phyloP scores from a whole-genome alignment of 1,284 basidiomycete species.

The Leccinum solheimii region DNA sequence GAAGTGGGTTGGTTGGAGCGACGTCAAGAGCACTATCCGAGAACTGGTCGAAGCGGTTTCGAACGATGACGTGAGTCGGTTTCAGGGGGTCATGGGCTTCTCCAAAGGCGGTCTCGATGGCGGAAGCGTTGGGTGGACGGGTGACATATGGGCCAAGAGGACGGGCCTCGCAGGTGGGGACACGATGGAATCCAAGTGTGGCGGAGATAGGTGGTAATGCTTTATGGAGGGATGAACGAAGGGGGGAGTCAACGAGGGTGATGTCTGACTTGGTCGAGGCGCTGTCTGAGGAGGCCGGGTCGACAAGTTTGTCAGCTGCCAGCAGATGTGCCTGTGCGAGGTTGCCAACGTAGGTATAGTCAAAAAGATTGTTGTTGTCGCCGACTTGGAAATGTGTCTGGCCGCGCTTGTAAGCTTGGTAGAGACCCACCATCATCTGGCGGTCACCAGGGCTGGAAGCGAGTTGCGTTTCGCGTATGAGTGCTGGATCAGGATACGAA shows the following conservation, averaged over 20 bases:
- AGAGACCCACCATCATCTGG: conserved; percentile 81
- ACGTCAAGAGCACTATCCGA: conserved; percentile 55
- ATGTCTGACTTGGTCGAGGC: conserved; percentile 14
- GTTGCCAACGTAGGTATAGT: conserved; percentile 98
- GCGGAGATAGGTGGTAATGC: conserved; percentile 65
- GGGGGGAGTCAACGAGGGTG: conserved; percentile 22
- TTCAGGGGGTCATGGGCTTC: conserved; percentile 46
- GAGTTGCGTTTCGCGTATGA: not conserved
- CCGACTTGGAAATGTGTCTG: conserved; percentile 96
- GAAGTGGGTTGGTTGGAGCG: conserved; percentile 54
- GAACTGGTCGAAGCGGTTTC: conserved; percentile 76
- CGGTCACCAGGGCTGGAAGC: conserved; percentile 81
- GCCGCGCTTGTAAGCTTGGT: conserved; percentile 76
- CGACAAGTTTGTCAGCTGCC: conserved; percentile 81
- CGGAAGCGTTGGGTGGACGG: conserved; percentile 57
- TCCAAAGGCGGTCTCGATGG: conserved; percentile 63
- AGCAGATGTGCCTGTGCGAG: conserved; percentile 94
- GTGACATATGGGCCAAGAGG: conserved; percentile 79
- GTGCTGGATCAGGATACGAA: not conserved
- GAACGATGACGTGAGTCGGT: conserved; percentile 60
- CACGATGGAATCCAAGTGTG: conserved; percentile 59
- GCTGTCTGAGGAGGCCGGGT: conserved; percentile 32
- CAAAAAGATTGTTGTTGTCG: conserved; percentile 90
- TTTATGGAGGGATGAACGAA: conserved; percentile 44
- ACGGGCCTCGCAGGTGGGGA: conserved; percentile 77